Base-by-base conservation (phyloP, 192 early-diverging fungal species). In the Linnemannia zychae region DNA sequence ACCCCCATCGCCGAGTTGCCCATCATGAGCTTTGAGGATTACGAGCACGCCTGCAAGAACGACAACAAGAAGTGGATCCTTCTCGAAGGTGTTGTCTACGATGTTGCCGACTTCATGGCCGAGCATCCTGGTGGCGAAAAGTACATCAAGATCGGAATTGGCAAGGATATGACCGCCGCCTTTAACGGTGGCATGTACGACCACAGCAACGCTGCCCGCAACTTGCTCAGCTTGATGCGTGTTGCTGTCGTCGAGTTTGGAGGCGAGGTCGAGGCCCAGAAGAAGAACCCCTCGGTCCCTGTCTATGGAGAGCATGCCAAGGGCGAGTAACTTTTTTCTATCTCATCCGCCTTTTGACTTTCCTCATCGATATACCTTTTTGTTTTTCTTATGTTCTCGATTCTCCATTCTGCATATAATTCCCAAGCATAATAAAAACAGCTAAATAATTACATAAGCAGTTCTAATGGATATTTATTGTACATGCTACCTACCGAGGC, bases 181-280 rank as follows among this genome's bases (percentile, higher is more conserved):
- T 97, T 98, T 91, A 98, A 98, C 80, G 97, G 97, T 57, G 96
- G 94, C 67, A 91, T 98, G 67, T 98, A 98, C 88, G 88, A 94
- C 87, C 97, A 98, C 88, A 92, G 94, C 78, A 98, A 97, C 71
- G 96, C 95, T 50, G 97, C 97, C 17, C 92, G 97, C 66, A 97
- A 97, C 90, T 88, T 98, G 63, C 90, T 97, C 90, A 90, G 93
- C 9, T 89, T 88, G 70, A 91, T 95, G 91, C 93, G 94, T 76
- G 90, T 95, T 44, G 94, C 91, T 79, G 91, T 92, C 48, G 76
- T 91, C 40, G 77, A 79, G 65, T 89, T 83, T 73, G 91, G 91
- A 73, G 85, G 85, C 28, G 85, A 87, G 69, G 85, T 87, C 77
- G 79, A 81, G 74, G 65, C 50, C 57, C 79, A 80, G 49, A 87